These are phyloP conservation scores for Ganoderma leucocontextum DNA, from an alignment of 1,284 basidiomycete genomes.

Conservation along the genomic window DNA sequence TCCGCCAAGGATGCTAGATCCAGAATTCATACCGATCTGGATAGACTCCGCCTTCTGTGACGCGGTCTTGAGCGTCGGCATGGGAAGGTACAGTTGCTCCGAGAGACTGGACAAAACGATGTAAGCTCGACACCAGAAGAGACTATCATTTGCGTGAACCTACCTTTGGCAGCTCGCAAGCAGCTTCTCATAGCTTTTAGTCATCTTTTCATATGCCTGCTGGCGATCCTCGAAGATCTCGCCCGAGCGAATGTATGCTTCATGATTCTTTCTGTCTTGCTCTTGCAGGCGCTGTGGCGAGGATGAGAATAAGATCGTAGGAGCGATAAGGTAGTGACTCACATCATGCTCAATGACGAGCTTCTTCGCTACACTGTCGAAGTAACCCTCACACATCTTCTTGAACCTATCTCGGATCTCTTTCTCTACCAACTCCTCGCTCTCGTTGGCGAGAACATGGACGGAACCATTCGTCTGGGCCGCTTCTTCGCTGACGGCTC, in stretches of 20 bases:
- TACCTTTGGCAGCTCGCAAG: constrained; percentile 87
- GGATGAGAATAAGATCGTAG: neutral
- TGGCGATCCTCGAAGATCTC: constrained; percentile 99
- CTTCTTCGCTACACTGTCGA: constrained; percentile 91
- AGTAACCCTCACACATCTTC: constrained; percentile 93
- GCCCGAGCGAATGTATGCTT: constrained; percentile 98
- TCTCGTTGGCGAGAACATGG: constrained; percentile 56
- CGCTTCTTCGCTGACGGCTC: constrained; percentile 49
- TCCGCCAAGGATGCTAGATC: constrained; percentile 47
- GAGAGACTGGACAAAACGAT: constrained; percentile 67
- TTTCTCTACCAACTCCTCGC: constrained; percentile 81
- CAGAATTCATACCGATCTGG: constrained; percentile 67
- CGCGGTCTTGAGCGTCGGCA: constrained; percentile 84
- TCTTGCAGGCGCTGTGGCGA: constrained; percentile 85
- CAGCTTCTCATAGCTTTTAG: constrained; percentile 92
- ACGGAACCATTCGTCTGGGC: constrained; percentile 47
- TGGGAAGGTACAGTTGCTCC: constrained; percentile 83
- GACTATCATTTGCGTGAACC: constrained; percentile 33
- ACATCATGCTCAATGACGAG: constrained; percentile 92
- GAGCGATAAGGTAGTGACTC: constrained; percentile 36
- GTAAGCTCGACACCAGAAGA: neutral
- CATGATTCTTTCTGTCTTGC: constrained; percentile 95
- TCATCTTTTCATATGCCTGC: constrained; percentile 98
- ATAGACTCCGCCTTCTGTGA: constrained; percentile 84
- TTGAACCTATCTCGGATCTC: constrained; percentile 90